phyloP scores from a whole-genome alignment of 2,329 filamentous ascomycete genomes.

The Colletotrichum theobromicola region DNA sequence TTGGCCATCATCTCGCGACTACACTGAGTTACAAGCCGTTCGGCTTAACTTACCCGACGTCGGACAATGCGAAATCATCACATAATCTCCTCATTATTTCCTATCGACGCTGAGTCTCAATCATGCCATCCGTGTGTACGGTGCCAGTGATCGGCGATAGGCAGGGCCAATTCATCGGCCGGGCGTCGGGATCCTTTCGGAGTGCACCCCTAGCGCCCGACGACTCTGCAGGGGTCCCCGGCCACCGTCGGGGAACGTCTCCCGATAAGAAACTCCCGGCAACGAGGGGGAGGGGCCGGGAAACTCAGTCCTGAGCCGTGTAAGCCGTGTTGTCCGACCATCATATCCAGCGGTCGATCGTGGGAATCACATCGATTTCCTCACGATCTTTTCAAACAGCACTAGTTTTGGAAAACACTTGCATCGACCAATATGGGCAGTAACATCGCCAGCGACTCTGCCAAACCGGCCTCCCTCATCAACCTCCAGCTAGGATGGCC shows the following conservation, averaged over 20 bases:
- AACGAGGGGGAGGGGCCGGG: not conserved
- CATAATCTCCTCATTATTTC: too few relatives aligned
- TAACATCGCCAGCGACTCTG: not conserved
- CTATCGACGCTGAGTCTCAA: not conserved
- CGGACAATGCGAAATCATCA: not conserved
- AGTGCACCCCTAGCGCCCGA: not conserved
- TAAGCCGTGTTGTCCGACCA: not conserved
- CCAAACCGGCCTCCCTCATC: slow-evolving; percentile 44
- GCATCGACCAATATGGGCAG: not conserved
- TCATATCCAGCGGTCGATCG: not conserved
- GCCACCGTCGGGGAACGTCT: not conserved
- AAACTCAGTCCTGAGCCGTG: not conserved
- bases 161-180: not conserved
- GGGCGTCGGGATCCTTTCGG: not conserved
- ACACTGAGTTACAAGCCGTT: not conserved
- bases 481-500: slow-evolving; percentile 76
- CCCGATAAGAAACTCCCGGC: not conserved
- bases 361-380: accelerated
- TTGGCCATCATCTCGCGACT: not conserved
- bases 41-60: not conserved
- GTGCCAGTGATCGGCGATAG: not conserved
- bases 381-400: accelerated
- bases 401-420: accelerated
- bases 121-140: not conserved
- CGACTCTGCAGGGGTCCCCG: not conserved